A percentile compares a stretch with the other conserved stretches of the same genome.
phyloP scores from a whole-genome alignment of 176 grass and related monocot genomes.

The Elaeis guineensis region DNA sequence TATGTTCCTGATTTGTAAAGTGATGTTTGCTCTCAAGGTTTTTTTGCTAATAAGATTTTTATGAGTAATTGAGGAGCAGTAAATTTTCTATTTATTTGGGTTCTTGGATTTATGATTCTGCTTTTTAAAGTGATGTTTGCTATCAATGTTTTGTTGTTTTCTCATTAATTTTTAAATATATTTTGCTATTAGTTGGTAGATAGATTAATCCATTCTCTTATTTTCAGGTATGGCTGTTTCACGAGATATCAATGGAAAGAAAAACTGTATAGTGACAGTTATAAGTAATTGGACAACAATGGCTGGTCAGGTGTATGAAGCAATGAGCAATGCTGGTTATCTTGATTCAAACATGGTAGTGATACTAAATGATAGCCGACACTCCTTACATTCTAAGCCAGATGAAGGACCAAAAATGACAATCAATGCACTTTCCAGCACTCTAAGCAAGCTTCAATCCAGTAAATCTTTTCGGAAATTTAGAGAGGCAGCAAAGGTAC shows the following conservation, averaged over 20 bases:
- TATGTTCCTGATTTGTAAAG: too few relatives aligned
- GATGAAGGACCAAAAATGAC: constrained; percentile 36
- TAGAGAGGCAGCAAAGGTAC: constrained; percentile 75
- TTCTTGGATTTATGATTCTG: too few relatives aligned
- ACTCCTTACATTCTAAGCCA: constrained; percentile 47
- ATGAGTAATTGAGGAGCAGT: too few relatives aligned
- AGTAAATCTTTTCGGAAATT: constrained; percentile 70
- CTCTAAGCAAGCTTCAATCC: constrained; percentile 68
- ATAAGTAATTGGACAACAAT: constrained; percentile 82
- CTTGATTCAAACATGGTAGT: constrained; percentile 82
- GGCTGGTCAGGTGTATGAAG: constrained; percentile 72
- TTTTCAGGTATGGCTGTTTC: constrained; percentile 66
- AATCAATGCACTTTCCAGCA: constrained; percentile 58
- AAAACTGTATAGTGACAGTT: constrained; percentile 54
- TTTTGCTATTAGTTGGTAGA: too few relatives aligned
- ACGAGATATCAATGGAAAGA: constrained; percentile 64
- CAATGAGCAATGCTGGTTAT: constrained; percentile 70
- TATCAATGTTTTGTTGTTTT: too few relatives aligned
- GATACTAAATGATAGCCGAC: constrained; percentile 61
- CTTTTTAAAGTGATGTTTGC: too few relatives aligned
- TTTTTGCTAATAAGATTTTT: too few relatives aligned
- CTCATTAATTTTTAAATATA: too few relatives aligned
- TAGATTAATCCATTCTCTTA: not conserved
- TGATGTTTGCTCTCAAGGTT: too few relatives aligned
- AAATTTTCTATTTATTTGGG: too few relatives aligned